Conservation (phyloP, 768 basidiomycete species). For the Hericium erinaceus region DNA sequence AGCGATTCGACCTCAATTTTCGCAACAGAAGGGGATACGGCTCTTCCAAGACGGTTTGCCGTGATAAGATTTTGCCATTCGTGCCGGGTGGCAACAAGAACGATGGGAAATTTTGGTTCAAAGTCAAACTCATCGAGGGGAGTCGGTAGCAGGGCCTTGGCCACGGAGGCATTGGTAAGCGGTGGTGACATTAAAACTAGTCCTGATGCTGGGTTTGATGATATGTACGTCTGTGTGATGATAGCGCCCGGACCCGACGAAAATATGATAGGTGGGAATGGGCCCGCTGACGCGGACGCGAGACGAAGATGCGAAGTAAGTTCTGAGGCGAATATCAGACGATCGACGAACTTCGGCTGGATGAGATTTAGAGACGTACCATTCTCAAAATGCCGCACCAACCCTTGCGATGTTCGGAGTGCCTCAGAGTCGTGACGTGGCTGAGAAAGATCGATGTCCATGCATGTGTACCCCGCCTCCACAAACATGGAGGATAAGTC, state of each 20-base stretch:
- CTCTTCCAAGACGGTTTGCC: background rate
- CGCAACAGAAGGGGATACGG: background rate
- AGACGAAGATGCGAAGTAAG: slow-evolving; percentile 33
- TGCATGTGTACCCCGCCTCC: slow-evolving; percentile 39
- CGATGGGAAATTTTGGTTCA: slow-evolving; percentile 55
- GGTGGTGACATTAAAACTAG: slow-evolving; percentile 56
- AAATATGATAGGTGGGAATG: slow-evolving; percentile 52
- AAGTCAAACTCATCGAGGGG: slow-evolving; percentile 45
- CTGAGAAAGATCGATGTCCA: slow-evolving; percentile 31
- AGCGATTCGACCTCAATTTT: slow-evolving; percentile 8
- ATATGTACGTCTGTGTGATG: slow-evolving; percentile 60
- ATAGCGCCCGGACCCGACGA: slow-evolving; percentile 40
- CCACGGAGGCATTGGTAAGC: slow-evolving; percentile 28
- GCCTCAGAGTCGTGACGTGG: slow-evolving; percentile 12
- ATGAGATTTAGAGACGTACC: background rate
- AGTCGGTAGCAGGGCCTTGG: slow-evolving; percentile 23
- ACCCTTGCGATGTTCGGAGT: background rate
- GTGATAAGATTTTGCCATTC: background rate
- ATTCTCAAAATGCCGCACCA: background rate
- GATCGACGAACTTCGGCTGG: background rate
- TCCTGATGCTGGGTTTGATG: slow-evolving; percentile 53
- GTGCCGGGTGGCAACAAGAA: slow-evolving; percentile 27
- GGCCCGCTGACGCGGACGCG: slow-evolving; percentile 23
- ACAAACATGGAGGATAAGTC: slow-evolving; percentile 31
- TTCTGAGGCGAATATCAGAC: slow-evolving; percentile 20